Evolutionary conservation across 805 yeast genomes (phyloP).

Genomic region (Candida patagonica): DNA sequence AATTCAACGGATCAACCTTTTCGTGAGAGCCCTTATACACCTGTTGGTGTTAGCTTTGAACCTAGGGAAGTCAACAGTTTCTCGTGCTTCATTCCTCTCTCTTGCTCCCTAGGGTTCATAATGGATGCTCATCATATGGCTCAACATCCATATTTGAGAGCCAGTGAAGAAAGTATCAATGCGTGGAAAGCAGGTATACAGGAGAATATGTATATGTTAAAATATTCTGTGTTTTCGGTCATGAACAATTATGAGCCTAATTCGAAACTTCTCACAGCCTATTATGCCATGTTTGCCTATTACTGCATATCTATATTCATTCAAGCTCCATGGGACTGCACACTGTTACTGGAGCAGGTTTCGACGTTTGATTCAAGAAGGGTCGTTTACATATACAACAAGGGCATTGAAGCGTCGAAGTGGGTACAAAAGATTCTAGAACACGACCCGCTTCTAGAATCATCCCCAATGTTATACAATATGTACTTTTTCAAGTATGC

Average conservation of each 20-base stretch:
- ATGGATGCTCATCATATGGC: conserved; percentile 1
- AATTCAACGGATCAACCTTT: not conserved
- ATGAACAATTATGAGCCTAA: too few species aligned
- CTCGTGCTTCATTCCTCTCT: conserved; percentile 1
- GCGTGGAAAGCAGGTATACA: not conserved
- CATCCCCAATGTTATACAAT: not conserved
- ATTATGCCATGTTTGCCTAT: not conserved
- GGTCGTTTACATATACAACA: not conserved
- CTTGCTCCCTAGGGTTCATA: not conserved
- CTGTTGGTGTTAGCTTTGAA: not conserved
- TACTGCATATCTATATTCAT: not conserved
- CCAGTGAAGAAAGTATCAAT: not conserved
- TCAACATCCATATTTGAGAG: not conserved
- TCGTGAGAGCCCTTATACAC: not conserved
- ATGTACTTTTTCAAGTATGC: not conserved
- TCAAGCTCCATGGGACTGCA: conserved; percentile 2
- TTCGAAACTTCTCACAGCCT: too few species aligned
- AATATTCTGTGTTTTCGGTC: not conserved
- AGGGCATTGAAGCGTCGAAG: not conserved
- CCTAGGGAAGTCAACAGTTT: not conserved
- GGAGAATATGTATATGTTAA: not conserved
- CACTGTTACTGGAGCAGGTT: not conserved
- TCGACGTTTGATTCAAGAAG: not conserved
- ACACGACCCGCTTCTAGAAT: not conserved
- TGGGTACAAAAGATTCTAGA: not conserved